Evolutionary conservation across 345 rosid genomes (phyloP), one percentile per base, ranked within the genome.

Genomic region (Populus ilicifolia): DNA sequence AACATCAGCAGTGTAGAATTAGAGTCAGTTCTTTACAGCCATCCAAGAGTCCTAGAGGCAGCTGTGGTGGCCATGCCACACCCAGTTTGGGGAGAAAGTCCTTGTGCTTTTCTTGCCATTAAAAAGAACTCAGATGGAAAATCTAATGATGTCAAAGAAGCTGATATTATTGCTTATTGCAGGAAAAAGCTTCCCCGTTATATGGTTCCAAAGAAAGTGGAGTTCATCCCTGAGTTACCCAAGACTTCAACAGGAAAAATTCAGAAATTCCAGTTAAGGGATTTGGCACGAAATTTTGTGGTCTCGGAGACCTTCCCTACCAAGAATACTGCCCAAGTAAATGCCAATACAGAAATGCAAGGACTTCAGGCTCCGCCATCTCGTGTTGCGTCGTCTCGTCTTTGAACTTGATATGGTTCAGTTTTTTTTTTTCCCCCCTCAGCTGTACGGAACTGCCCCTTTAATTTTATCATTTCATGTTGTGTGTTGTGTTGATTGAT

Each of bases 21-120:
- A 36, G 89, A 87, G 74, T 69, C 75, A 1, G 85, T 87, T 44
- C 79, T 84, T 1, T 87, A 87, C 81, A 30, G 67, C 78, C 85
- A 87, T 71, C 85, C 87, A 20, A 79, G 83, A 35, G 83, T 87
- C 6, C 61, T 79, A 3, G 89, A 87, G 78, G 89, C 86, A 14
- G 87, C 87, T 41, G 89, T 83, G 30, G 87, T 87, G 70, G 87
- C 89, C 17, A 84, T 81, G 86, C 82, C 89, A 13, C 79, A 85
- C 74, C 85, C 80, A 3, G 30, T 30, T 25, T 84, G 87, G 87
- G 87, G 89, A 38, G 89, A 87, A 74, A 83, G 82, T 62, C 89
- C 89, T 4, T 87, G 89, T 38, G 89, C 89, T 4, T 84, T 87
- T 35, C 30, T 87, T 38, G 54, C 79, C 12, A 25, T 75, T 20